Percentiles rank a stretch among this genome's conserved stretches.
phyloP scores from a whole-genome alignment of 306 rosid species.

The Ceratonia siliqua region DNA sequence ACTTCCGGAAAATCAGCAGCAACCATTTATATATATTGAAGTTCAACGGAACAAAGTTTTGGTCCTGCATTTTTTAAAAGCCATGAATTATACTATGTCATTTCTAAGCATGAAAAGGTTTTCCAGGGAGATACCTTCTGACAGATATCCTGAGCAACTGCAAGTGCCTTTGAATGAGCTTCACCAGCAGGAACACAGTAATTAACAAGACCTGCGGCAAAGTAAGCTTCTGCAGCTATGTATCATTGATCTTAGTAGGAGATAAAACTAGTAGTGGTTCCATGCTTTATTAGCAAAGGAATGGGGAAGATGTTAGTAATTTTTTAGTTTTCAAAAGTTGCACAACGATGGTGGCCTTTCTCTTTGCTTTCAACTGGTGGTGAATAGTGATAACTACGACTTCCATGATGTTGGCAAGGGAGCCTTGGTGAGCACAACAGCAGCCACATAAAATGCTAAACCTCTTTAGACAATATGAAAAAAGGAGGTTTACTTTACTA shows the following conservation, averaged over 20 bases:
- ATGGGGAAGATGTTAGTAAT: background rate
- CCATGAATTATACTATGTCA: constrained; percentile 5
- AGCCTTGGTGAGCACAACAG: background rate
- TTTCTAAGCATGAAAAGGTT: constrained; percentile 14
- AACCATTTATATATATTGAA: background rate
- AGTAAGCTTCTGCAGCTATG: constrained; percentile 25
- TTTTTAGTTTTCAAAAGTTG: constrained; percentile 4
- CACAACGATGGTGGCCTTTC: constrained; percentile 2
- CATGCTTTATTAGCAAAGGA: background rate
- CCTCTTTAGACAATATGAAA: background rate
- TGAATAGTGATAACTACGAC: constrained; percentile 12
- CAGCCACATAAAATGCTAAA: background rate
- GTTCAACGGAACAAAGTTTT: background rate
- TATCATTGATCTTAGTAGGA: background rate
- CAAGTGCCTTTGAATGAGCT: constrained; percentile 77
- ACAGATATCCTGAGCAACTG: constrained; percentile 71
- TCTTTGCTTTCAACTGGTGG: constrained; percentile 16
- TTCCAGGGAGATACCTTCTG: constrained; percentile 60
- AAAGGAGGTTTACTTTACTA: constrained; percentile 7
- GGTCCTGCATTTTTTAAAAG: constrained; percentile 10
- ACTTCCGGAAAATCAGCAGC: background rate
- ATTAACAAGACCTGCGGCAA: constrained; percentile 74
- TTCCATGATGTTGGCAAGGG: constrained; percentile 7
- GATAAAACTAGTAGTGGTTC: background rate
- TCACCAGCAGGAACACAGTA: constrained; percentile 81